phyloP scores from a whole-genome alignment of 2,329 filamentous ascomycete genomes.

The Aureobasidium uvarum region DNA sequence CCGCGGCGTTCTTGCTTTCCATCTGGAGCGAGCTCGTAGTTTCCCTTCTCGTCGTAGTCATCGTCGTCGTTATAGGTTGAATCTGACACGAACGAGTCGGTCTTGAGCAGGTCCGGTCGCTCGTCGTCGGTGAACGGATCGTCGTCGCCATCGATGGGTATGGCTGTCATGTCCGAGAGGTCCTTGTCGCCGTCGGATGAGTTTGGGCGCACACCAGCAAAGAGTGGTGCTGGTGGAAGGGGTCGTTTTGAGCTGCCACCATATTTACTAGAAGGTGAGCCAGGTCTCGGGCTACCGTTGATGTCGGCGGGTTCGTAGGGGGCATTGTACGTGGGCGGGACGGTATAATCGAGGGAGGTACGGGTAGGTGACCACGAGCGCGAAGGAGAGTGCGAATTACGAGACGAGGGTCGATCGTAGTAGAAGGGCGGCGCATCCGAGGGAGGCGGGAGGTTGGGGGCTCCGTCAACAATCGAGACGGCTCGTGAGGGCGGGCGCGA shows the following conservation, averaged over 20 bases:
- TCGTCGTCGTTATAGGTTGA: slow-evolving; percentile 59
- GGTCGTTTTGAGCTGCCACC: slow-evolving; percentile 83
- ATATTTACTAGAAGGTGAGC: slow-evolving; percentile 85
- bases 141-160: slow-evolving; percentile 62
- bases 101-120: slow-evolving; percentile 59
- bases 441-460: slow-evolving; percentile 55
- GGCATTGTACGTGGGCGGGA: slow-evolving; percentile 67
- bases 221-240: slow-evolving; percentile 83
- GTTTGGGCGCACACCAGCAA: slow-evolving; percentile 56
- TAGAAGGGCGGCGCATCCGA: slow-evolving; percentile 63
- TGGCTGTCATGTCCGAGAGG: slow-evolving; percentile 63
- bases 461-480: slow-evolving; percentile 52
- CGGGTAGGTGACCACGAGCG: slow-evolving; percentile 57
- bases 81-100: slow-evolving; percentile 61
- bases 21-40: slow-evolving; percentile 84
- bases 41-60: slow-evolving; percentile 55
- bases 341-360: slow-evolving; percentile 61
- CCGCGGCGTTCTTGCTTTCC: slow-evolving; percentile 86
- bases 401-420: slow-evolving; percentile 57
- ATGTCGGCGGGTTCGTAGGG: slow-evolving; percentile 84
- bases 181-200: slow-evolving; percentile 45
- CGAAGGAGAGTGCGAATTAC: slow-evolving; percentile 52
- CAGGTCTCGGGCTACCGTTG: slow-evolving; percentile 85
- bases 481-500: slow-evolving; percentile 49
- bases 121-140: slow-evolving; percentile 68